These are phyloP conservation scores for Pyricularia pennisetigena DNA, from an alignment of 2,329 filamentous ascomycete genomes.

Conservation along the genomic window DNA sequence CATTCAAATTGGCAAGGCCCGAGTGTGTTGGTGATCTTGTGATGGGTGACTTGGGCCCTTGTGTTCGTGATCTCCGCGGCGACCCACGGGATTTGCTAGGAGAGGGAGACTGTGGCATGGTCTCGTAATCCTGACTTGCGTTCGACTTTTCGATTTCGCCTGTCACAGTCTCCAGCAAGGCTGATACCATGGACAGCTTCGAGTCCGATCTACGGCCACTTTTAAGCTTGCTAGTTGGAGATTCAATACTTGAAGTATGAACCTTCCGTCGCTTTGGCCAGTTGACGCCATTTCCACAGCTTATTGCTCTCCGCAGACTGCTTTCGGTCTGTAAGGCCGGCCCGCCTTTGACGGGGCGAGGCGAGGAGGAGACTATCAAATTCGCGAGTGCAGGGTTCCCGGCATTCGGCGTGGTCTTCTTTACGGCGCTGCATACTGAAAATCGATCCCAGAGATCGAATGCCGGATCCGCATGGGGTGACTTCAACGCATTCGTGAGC, in stretches of 20 bases:
- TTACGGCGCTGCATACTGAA: conserved; percentile 38
- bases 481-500: conserved; percentile 49
- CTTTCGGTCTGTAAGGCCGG: conserved; percentile 28
- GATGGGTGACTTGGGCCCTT: background rate
- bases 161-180: conserved; percentile 57
- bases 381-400: conserved; percentile 51
- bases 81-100: conserved; percentile 25
- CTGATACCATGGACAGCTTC: conserved; percentile 48
- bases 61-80: conserved; percentile 9
- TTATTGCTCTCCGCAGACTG: conserved; percentile 53
- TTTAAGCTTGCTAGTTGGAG: conserved; percentile 20
- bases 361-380: conserved; percentile 61
- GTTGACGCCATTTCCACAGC: conserved; percentile 48
- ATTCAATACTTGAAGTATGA: conserved; percentile 33
- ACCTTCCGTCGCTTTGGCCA: conserved; percentile 62
- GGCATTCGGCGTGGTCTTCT: conserved; percentile 31
- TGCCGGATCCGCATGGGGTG: conserved; percentile 62
- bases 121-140: conserved; percentile 17
- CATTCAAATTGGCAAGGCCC: background rate
- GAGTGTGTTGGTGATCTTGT: background rate
- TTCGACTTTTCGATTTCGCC: conserved; percentile 37
- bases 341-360: conserved; percentile 41
- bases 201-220: conserved; percentile 35
- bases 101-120: conserved; percentile 30
- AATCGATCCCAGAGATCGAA: conserved; percentile 72